These are phyloP conservation scores for Penicillium chermesinum DNA, from an alignment of 495 filamentous ascomycete genomes.

Conservation along the genomic window DNA sequence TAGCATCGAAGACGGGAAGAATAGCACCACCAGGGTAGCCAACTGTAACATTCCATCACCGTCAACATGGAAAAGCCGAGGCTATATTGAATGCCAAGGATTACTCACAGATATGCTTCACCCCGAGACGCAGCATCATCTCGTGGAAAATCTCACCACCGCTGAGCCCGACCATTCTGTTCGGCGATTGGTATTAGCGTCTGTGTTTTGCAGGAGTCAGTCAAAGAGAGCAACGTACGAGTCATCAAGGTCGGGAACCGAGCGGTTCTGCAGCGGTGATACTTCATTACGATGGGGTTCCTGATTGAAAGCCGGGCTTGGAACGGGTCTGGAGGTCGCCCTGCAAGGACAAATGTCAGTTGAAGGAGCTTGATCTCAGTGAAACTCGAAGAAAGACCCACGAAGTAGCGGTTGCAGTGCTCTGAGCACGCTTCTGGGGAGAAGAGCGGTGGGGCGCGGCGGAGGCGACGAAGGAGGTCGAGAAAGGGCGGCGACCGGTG, in stretches of 20 bases:
- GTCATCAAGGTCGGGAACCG: slow-evolving; percentile 66
- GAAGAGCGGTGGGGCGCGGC: slow-evolving; percentile 43
- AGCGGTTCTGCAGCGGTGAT: slow-evolving; percentile 61
- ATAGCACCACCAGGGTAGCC: slow-evolving; percentile 44
- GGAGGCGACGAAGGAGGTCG: slow-evolving; percentile 36
- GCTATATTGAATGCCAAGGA: neutral
- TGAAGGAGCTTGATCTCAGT: too few species aligned
- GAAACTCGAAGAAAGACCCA: slow-evolving; percentile 26
- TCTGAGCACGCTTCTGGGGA: slow-evolving; percentile 44
- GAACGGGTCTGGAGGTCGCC: slow-evolving; percentile 48
- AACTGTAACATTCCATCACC: slow-evolving; percentile 12
- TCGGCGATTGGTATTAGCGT: slow-evolving; percentile 11
- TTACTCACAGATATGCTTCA: slow-evolving; percentile 85
- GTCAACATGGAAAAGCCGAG: neutral
- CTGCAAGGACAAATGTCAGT: neutral
- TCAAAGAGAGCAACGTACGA: slow-evolving; percentile 38
- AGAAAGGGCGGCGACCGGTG: slow-evolving; percentile 36
- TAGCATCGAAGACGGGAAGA: slow-evolving; percentile 55
- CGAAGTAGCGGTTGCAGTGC: slow-evolving; percentile 45
- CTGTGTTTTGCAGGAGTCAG: neutral
- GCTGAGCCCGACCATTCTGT: slow-evolving; percentile 85
- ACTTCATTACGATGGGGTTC: slow-evolving; percentile 56
- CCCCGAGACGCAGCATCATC: slow-evolving; percentile 91
- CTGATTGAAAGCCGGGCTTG: slow-evolving; percentile 70
- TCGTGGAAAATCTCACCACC: slow-evolving; percentile 98